Evolutionary conservation across 306 rosid species (phyloP), one percentile per base, ranked within the genome.

Genomic region (Mimosa bimucronata): DNA sequence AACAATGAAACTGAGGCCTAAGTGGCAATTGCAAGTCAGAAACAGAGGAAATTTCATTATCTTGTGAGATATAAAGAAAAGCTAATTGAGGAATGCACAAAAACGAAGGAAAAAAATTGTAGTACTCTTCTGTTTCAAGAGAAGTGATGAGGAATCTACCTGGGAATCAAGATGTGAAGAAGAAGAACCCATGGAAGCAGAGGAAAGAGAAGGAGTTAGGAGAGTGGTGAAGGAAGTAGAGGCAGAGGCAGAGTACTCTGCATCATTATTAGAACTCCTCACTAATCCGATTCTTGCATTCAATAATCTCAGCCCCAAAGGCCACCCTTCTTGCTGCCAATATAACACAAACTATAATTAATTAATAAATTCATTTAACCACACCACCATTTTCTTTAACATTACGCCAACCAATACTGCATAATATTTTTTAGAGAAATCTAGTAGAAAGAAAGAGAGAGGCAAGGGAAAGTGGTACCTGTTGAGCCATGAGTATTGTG

Each of bases 311-410:
- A 91, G 78, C 68, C 98, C 95, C 76, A 94, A 76, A 29, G 98
- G 98, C 98, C 98, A 94, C 38, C 98, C 97, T 75, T 89, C 92
- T 50, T 94, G 90, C 95, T 93, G 74, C 87, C 26, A 12, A 12
- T 0, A 25, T 1, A 46, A 46, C 31, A 57, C 31, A 25, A 10
- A 25, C 0, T 5, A 50, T 9, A 2, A 50, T 3, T 16, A 48
- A 57, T 28, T 13, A 26, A 60, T 11, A 60, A 26, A 26, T 15
- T 5, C 37, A 11, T 26, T 25, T 10, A 53, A 50, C 25, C 31
- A 26, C 19, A 11, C 3, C 12, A 60, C 6, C 37, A 14, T 58
- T 11, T 1, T 61, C 38, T 62, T 62, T 2, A 29, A 7, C 25
- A 77, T 7, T 25, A 45, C 7, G 9, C 71, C 12, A 28, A 28